A percentile compares a stretch with the other conserved stretches of the same genome.
These are phyloP conservation scores for Ogataea glucozyma DNA, from an alignment of 805 yeast species.

Conservation along the genomic window DNA sequence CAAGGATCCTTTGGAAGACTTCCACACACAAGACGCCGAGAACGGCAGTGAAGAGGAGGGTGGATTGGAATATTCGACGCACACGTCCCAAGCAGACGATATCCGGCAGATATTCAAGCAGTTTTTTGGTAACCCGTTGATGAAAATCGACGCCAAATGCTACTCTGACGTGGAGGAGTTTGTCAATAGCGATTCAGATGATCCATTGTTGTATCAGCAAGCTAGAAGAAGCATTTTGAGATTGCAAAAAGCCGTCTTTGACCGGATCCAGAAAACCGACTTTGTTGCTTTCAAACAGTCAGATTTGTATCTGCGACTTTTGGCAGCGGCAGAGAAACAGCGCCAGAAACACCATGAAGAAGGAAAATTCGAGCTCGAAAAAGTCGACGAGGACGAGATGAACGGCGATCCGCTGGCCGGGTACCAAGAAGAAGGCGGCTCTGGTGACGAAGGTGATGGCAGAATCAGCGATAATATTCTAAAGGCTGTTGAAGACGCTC, in stretches of 20 bases:
- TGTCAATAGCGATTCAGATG: conserved; percentile 28
- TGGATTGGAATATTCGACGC: conserved; percentile 20
- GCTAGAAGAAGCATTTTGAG: conserved; percentile 63
- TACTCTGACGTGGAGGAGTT: conserved; percentile 41
- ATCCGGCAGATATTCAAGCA: conserved; percentile 48
- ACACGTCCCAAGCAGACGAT: conserved; percentile 51
- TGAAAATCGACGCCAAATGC: conserved; percentile 31
- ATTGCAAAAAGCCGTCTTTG: conserved; percentile 55
- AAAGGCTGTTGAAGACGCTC: conserved; percentile 47
- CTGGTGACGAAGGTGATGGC: conserved; percentile 36
- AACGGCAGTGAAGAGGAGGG: conserved; percentile 32
- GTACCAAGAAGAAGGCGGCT: conserved; percentile 32
- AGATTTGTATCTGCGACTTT: conserved; percentile 50
- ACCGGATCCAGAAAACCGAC: conserved; percentile 51
- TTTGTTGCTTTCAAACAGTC: conserved; percentile 64
- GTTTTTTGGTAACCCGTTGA: conserved; percentile 39
- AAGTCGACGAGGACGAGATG: conserved; percentile 27
- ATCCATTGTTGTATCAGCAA: conserved; percentile 40
- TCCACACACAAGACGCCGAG: conserved; percentile 27
- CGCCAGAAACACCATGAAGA: conserved; percentile 2
- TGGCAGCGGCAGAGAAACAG: conserved; percentile 42
- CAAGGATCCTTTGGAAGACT: conserved; percentile 70
- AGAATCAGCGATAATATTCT: conserved; percentile 33
- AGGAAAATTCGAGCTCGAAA: conserved; percentile 1
- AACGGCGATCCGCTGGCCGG: conserved; percentile 36